Conservation (phyloP, 2,329 filamentous ascomycete genomes). For the Shiraia sp. region DNA sequence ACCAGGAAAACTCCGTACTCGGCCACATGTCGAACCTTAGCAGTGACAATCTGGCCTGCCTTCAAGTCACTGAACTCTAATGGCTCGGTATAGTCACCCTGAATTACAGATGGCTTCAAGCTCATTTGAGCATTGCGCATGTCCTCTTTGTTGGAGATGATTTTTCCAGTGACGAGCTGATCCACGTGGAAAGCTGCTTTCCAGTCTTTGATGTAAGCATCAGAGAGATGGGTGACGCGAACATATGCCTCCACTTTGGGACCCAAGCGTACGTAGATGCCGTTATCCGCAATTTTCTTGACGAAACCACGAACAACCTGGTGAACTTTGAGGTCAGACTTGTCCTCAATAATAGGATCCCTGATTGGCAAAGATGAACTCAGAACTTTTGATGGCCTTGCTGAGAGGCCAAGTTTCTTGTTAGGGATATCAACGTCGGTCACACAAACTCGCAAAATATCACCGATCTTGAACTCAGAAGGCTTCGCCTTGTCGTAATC, state of each 20-base stretch:
- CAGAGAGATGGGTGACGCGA: constrained; percentile 84
- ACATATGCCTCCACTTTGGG: constrained; percentile 81
- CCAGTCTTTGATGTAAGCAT: constrained; percentile 93
- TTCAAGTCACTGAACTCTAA: constrained; percentile 77
- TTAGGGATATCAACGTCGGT: constrained; percentile 79
- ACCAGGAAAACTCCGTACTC: constrained; percentile 95
- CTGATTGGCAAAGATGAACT: constrained; percentile 81
- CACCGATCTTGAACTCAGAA: constrained; percentile 76
- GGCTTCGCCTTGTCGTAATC: constrained; percentile 82
- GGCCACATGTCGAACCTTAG: constrained; percentile 89
- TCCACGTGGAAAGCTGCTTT: constrained; percentile 85
- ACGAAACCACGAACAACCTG: constrained; percentile 89
- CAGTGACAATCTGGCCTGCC: constrained; percentile 80
- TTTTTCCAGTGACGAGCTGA: constrained; percentile 86
- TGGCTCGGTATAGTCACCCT: constrained; percentile 75
- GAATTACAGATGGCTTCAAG: constrained; percentile 81
- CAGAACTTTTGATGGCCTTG: constrained; percentile 83
- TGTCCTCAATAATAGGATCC: constrained; percentile 75
- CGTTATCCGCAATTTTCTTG: constrained; percentile 86
- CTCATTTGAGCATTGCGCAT: constrained; percentile 80
- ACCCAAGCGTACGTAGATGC: constrained; percentile 83
- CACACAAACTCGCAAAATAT: constrained; percentile 85
- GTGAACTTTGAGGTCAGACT: constrained; percentile 73
- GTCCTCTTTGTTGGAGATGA: constrained; percentile 71
- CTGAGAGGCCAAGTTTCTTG: constrained; percentile 81